These are phyloP conservation scores for Rhizopogon salebrosus DNA, from an alignment of 768 basidiomycete species.

Conservation along the genomic window DNA sequence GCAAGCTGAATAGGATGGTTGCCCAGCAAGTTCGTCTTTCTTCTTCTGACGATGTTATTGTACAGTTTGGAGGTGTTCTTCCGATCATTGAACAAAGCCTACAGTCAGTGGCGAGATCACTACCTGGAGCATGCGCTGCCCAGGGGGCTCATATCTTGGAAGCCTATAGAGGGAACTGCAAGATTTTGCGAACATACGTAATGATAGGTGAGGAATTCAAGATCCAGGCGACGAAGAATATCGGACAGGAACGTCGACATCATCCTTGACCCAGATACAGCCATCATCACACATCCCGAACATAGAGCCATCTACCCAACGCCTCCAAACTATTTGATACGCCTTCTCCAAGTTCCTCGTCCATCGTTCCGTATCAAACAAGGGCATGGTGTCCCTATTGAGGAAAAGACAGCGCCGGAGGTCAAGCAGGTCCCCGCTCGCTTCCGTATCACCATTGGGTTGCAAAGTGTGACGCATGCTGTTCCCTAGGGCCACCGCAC, in stretches of 20 bases:
- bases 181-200: no score
- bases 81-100: no score
- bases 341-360: constrained; percentile 43
- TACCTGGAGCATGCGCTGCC: no score
- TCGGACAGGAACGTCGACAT: constrained; percentile 13
- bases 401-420: constrained; percentile 39
- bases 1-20: no score
- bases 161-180: no score
- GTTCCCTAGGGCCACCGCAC: constrained; percentile 37
- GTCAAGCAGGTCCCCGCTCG: constrained; percentile 31
- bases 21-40: no score
- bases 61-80: no score
- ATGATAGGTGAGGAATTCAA: no score
- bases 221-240: neutral
- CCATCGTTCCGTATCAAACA: constrained; percentile 48
- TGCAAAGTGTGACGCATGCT: constrained; percentile 15
- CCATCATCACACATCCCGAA: constrained; percentile 28
- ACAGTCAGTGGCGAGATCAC: no score
- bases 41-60: no score
- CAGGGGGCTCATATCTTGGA: no score
- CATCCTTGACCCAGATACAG: constrained; percentile 26
- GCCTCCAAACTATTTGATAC: constrained; percentile 36
- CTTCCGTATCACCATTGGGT: constrained; percentile 11
- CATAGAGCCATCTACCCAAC: constrained; percentile 42
- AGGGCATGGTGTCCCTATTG: constrained; percentile 34